Base-by-base conservation (phyloP, 495 filamentous ascomycete species). In the Zalerion maritima region DNA sequence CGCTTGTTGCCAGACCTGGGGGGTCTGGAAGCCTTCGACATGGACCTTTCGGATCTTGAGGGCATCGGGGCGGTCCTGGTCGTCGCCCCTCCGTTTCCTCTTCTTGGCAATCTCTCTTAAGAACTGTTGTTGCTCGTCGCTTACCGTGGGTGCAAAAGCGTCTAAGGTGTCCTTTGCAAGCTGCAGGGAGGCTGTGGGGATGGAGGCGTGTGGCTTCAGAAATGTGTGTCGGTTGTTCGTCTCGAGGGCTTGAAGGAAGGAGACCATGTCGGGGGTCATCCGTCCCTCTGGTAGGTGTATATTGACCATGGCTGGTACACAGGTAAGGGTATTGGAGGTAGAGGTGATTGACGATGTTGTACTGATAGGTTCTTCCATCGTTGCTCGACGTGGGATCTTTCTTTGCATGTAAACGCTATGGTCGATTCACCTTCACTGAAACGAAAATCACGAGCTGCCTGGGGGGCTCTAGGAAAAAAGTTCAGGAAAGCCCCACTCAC, bases 1-100 rank as follows among this genome's bases (percentile, higher is more conserved):
- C 4, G 83, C 82, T 54, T 97, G 89, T 47, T 93, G 82, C 83
- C 86, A 96, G 11, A 97, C 73, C 55, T 96, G 89, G 25, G 73
- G 72, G 14, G 79, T 72, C 35, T 75, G 79, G 51, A 97, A 94
- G 0, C 87, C 89, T 16, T 93, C 75, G 17, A 80, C 60, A 50
- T 96, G 75, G 13, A 97, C 53, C 50, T 79, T 78, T 43, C 75
- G 68, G 35, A 87, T 54, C 37, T 78, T 79, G 35, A 87, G 46
- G 12, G 69, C 49, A 11, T 68, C 53, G 28, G 36, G 31, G 12
- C 52, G 49, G 31, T 51, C 40, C 11, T 59, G 49, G 18, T 34
- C 32, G 13, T 45, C 45, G 14, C 64, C 58, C 5, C 67, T 50
- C 34, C 70, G 48, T 51, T 81, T 84, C 35, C 78, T 62, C 55